These are phyloP conservation scores for Sutorius australiensis DNA, from an alignment of 768 basidiomycete genomes.

Conservation along the genomic window DNA sequence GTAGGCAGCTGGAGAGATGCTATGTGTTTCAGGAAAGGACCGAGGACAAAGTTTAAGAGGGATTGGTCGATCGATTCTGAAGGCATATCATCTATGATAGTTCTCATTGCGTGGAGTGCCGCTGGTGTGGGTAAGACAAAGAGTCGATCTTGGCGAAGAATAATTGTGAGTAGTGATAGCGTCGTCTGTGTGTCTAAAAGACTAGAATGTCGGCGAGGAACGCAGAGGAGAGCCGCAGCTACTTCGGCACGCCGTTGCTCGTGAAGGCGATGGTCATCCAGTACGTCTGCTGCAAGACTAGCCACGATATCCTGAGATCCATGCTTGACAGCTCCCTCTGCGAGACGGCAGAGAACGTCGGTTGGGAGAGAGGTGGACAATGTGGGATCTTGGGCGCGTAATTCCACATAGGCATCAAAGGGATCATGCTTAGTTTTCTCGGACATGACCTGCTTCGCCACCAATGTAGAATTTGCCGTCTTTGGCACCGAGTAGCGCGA, in stretches of 20 bases:
- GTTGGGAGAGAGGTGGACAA: conserved; percentile 23
- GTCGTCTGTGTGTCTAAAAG: conserved; percentile 24
- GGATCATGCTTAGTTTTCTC: conserved; percentile 21
- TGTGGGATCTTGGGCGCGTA: conserved; percentile 26
- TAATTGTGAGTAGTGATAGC: conserved; percentile 19
- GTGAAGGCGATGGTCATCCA: conserved; percentile 28
- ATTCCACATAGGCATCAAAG: conserved; percentile 26
- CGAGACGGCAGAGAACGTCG: conserved; percentile 28
- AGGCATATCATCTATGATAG: conserved; percentile 16
- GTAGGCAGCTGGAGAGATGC: conserved; percentile 22
- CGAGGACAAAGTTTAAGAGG: conserved; percentile 27
- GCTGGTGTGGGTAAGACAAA: conserved; percentile 12
- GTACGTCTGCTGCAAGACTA: conserved; percentile 39
- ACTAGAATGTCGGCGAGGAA: conserved; percentile 16
- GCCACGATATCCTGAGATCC: conserved; percentile 34
- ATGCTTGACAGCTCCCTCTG: conserved; percentile 28
- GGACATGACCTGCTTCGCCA: conserved; percentile 7
- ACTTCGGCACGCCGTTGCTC: conserved; percentile 21
- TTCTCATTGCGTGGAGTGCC: conserved; percentile 19
- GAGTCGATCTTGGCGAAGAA: conserved; percentile 13
- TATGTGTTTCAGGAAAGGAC: conserved; percentile 31
- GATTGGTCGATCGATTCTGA: conserved; percentile 17
- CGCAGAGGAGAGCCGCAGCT: conserved; percentile 26
- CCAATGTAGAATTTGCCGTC: conserved; percentile 5
- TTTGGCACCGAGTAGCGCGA: conserved; percentile 28